Evolutionary conservation across 2,329 filamentous ascomycete species (phyloP).

Genomic region (Monilinia vaccinii-corymbosi): DNA sequence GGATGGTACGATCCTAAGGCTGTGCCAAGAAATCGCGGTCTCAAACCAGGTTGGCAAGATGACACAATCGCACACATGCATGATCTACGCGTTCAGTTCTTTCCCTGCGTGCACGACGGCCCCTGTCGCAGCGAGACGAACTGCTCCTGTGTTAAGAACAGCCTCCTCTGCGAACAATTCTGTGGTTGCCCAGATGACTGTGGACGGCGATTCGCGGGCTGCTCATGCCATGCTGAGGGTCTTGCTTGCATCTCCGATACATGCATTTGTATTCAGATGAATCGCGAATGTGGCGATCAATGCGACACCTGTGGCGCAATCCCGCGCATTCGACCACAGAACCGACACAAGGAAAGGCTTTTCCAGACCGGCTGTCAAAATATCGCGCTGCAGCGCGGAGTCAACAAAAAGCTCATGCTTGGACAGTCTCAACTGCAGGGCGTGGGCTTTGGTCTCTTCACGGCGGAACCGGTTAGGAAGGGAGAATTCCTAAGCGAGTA

Average conservation of each 20-base stretch:
- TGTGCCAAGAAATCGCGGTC: conserved; percentile 8
- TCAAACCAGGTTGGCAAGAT: conserved; percentile 21
- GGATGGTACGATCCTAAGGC: conserved; percentile 27
- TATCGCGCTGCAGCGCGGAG: conserved; percentile 58
- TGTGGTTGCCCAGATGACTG: conserved; percentile 57
- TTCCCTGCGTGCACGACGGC: conserved; percentile 58
- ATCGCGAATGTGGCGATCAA: conserved; percentile 73
- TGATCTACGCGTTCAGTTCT: conserved; percentile 34
- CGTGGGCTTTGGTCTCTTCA: conserved; percentile 68
- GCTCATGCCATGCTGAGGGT: conserved; percentile 52
- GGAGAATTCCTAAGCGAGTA: conserved; percentile 77
- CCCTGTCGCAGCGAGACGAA: conserved; percentile 43
- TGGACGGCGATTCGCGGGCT: conserved; percentile 56
- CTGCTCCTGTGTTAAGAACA: conserved; percentile 54
- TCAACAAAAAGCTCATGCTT: conserved; percentile 55
- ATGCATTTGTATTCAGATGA: conserved; percentile 63
- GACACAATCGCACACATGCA: conserved; percentile 20
- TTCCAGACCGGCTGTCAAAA: conserved; percentile 59
- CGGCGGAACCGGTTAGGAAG: conserved; percentile 35
- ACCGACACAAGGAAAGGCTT: conserved; percentile 49
- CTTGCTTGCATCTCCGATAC: conserved; percentile 48
- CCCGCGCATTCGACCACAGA: conserved; percentile 60
- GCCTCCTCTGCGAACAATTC: conserved; percentile 62
- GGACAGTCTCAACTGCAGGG: conserved; percentile 60
- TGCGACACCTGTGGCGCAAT: conserved; percentile 62